Evolutionary conservation across 768 basidiomycete species (phyloP).

Genomic region (Pisolithus albus): DNA sequence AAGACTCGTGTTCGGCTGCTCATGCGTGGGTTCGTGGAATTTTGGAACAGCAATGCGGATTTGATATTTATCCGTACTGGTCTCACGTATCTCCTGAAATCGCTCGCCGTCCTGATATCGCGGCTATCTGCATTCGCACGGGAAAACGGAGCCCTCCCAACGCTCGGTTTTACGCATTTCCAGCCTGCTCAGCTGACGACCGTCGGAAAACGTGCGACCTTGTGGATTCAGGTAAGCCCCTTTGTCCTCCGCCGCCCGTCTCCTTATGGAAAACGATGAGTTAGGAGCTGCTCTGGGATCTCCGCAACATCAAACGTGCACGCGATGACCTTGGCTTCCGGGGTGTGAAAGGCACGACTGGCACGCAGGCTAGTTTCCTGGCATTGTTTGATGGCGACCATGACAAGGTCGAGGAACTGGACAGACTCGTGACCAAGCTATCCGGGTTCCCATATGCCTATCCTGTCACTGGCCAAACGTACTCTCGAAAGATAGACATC

Average conservation of each 20-base stretch:
- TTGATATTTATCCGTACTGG: constrained; percentile 92
- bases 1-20: constrained; percentile 5
- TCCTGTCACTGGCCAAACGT: constrained; percentile 97
- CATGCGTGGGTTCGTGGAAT: constrained; percentile 1
- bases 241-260: background rate
- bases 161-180: constrained; percentile 97
- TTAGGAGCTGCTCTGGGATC: constrained; percentile 92
- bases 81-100: constrained; percentile 74
- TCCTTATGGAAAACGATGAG: background rate
- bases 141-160: constrained; percentile 82
- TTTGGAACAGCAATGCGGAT: constrained; percentile 78
- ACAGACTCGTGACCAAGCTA: constrained; percentile 81
- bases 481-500: constrained; percentile 94
- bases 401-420: constrained; percentile 88
- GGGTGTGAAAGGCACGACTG: constrained; percentile 99
- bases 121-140: constrained; percentile 80
- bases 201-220: constrained; percentile 91
- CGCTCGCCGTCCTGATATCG: constrained; percentile 85
- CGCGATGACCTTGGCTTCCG: constrained; percentile 92
- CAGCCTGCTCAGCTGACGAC: constrained; percentile 98
- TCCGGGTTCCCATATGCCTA: constrained; percentile 93
- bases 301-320: constrained; percentile 86
- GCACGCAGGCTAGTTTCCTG: constrained; percentile 95
- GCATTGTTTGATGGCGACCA: constrained; percentile 93
- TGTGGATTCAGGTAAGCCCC: constrained; percentile 82